phyloP scores from a whole-genome alignment of 2,329 filamentous ascomycete species.

The Aplosporella prunicola region DNA sequence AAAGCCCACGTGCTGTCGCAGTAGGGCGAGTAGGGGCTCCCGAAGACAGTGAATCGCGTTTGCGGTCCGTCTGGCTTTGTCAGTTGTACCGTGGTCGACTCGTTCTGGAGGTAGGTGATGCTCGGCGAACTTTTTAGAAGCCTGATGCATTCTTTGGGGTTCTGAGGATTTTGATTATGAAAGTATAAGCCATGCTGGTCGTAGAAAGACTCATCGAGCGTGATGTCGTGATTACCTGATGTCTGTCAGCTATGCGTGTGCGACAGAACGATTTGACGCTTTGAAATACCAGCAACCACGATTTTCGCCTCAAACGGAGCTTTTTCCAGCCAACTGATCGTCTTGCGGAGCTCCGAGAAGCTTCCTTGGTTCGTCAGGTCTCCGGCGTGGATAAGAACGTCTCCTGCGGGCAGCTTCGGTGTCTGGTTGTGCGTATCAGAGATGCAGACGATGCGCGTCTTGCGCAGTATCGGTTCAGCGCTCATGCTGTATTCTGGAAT shows the following conservation, averaged over 20 bases:
- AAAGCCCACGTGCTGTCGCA: constrained; percentile 55
- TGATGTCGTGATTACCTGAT: constrained; percentile 60
- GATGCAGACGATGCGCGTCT: constrained; percentile 62
- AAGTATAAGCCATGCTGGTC: constrained; percentile 43
- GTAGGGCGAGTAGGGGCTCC: constrained; percentile 56
- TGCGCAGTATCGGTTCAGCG: constrained; percentile 14
- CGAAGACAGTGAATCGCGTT: constrained; percentile 59
- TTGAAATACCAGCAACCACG: constrained; percentile 56
- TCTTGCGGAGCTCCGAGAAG: constrained; percentile 46
- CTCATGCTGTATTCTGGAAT: no score
- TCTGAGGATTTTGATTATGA: constrained; percentile 49
- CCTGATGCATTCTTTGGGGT: constrained; percentile 43
- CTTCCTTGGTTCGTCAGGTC: constrained; percentile 68
- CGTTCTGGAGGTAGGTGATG: constrained; percentile 57
- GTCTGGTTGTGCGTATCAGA: constrained; percentile 66
- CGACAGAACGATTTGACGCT: background rate
- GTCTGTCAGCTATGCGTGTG: background rate
- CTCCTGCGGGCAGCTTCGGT: constrained; percentile 57
- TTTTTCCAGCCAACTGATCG: constrained; percentile 57
- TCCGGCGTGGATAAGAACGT: constrained; percentile 67
- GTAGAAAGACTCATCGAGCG: constrained; percentile 57
- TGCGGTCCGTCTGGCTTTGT: constrained; percentile 44
- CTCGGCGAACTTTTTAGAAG: constrained; percentile 42
- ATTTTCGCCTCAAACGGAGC: constrained; percentile 62
- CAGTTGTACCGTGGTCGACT: constrained; percentile 46